phyloP scores from a whole-genome alignment of 371 early-diverging fungal genomes.

The Mucor lusitanicus region DNA sequence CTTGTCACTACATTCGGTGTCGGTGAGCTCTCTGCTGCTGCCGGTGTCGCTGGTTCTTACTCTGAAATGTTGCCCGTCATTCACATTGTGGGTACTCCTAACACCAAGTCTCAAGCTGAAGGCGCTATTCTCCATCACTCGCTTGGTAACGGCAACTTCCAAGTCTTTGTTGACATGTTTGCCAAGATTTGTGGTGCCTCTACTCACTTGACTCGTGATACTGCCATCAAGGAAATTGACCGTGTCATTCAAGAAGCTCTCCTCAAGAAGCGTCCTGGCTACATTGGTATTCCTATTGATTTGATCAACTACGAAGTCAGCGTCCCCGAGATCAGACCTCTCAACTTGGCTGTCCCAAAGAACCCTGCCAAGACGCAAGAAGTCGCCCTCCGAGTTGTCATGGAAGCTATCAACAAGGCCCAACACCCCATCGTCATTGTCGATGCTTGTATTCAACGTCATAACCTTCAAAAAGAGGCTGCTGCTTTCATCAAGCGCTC shows the following conservation, averaged over 20 bases:
- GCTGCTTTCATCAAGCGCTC: constrained; percentile 32
- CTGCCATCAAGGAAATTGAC: constrained; percentile 45
- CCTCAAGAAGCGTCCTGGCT: constrained; percentile 35
- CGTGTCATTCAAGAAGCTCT: constrained; percentile 27
- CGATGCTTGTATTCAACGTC: constrained; percentile 49
- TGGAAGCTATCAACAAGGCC: constrained; percentile 27
- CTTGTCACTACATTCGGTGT: constrained; percentile 60
- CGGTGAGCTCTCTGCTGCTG: constrained; percentile 54
- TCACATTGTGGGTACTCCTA: constrained; percentile 57
- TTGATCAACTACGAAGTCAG: constrained; percentile 33
- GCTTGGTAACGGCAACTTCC: constrained; percentile 56
- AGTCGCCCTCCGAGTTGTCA: constrained; percentile 14
- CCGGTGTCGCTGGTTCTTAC: constrained; percentile 54
- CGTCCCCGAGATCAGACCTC: constrained; percentile 15
- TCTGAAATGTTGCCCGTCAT: constrained; percentile 59
- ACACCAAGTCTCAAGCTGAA: constrained; percentile 36
- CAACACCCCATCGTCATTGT: constrained; percentile 44
- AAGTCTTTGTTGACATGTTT: constrained; percentile 42
- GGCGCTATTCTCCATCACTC: constrained; percentile 57
- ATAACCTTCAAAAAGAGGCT: constrained; percentile 28
- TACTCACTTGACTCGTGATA: constrained; percentile 26
- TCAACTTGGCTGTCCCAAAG: constrained; percentile 14
- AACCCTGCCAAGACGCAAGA: constrained; percentile 29
- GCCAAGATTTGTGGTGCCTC: constrained; percentile 40
- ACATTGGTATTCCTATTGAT: constrained; percentile 54